Evolutionary conservation across 352 stramenopile genomes (phyloP), one percentile per base, ranked within the genome.

Genomic region (Elongisporangium undulatum): DNA sequence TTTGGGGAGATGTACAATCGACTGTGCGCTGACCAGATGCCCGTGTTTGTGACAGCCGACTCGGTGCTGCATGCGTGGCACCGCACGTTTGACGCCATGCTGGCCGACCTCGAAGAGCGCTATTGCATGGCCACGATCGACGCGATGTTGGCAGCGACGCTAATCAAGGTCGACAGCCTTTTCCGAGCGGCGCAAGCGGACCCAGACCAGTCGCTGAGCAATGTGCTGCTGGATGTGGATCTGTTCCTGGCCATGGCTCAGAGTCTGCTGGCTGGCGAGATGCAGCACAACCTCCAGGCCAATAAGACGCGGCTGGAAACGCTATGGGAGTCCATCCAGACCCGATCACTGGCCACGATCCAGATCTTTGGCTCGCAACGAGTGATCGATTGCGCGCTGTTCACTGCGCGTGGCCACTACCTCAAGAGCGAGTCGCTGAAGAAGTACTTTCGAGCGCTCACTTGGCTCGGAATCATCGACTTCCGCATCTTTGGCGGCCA

Each of bases 11-110:
- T 68, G 10, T 71, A 73, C 56, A 70, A 75, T 52, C 49, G 48
- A 13, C 55, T 78, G 26, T 75, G 71, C 49, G 57, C 58, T 13
- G 61, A 78, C 49, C 61, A 73, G 26, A 56, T 77, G 57, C 67
- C 69, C 2, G 56, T 72, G 34, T 77, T 67, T 41, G 61, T 78
- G 52, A 75, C 70, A 6, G 39, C 61, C 1, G 64, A 78, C 53
- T 70, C 63, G 23, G 51, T 77, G 20, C 55, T 77, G 29, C 70
- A 77, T 29, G 70, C 67, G 23, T 75, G 67, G 71, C 71, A 78
- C 29, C 64, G 68, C 34, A 71, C 58, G 20, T 78, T 78, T 22
- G 71, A 78, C n/a, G 57, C 57, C 8, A 66, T 74, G 54, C 24
- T 77, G 3, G 49, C 64, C 12, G 53, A 66, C 1, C 7, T 68